Evolutionary conservation across 1,139 yeast species (phyloP).

Genomic region (Pneumocystis wakefieldiae): DNA sequence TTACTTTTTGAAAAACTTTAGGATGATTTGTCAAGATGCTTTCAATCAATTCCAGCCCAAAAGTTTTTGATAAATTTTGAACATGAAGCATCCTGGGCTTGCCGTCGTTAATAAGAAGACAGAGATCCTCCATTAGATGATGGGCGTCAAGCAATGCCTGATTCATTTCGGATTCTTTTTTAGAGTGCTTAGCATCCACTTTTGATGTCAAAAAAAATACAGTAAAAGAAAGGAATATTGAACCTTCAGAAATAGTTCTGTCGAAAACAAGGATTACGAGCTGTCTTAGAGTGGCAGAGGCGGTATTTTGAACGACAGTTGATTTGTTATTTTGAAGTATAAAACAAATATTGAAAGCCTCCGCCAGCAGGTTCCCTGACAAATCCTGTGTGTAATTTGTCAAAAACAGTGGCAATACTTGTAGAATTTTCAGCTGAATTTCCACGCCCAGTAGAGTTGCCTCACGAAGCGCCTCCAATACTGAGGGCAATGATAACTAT

Average conservation of each 20-base stretch:
- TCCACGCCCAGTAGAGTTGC: conserved; percentile 68
- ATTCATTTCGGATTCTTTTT: conserved; percentile 29
- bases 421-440: conserved; percentile 75
- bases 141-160: conserved; percentile 54
- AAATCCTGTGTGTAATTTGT: conserved; percentile 45
- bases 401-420: conserved; percentile 61
- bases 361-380: conserved; percentile 41
- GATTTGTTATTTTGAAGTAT: conserved; percentile 55
- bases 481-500: conserved; percentile 11
- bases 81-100: conserved; percentile 39
- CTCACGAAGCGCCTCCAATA: conserved; percentile 54
- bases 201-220: too few species aligned
- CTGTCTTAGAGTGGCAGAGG: conserved; percentile 85
- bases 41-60: conserved; percentile 70
- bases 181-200: not conserved
- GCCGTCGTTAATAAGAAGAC: conserved; percentile 48
- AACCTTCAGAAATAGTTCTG: conserved; percentile 25
- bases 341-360: conserved; percentile 55
- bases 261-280: conserved; percentile 64
- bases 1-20: conserved; percentile 32
- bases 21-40: conserved; percentile 47
- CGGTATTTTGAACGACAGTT: conserved; percentile 75
- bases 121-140: conserved; percentile 53
- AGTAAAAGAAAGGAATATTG: too few species aligned
- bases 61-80: conserved; percentile 44